Evolutionary conservation across 2,329 filamentous ascomycete genomes (phyloP).

Genomic region (Talaromyces sp.): DNA sequence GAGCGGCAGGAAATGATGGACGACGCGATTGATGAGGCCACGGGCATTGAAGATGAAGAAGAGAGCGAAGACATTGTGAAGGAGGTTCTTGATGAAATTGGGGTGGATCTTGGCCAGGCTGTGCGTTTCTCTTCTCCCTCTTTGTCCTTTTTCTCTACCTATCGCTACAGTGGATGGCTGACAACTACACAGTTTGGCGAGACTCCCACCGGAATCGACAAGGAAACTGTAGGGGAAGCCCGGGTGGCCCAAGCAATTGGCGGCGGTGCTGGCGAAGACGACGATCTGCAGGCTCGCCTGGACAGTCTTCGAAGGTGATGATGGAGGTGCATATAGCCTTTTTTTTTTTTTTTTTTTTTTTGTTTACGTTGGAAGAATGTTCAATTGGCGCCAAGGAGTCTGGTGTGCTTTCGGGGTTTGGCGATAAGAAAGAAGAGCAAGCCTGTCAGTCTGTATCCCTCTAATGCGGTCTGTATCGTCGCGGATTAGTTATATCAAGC

Average conservation of each 20-base stretch:
- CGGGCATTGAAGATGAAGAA: slow-evolving; percentile 83
- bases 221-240: slow-evolving; percentile 63
- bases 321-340: not conserved
- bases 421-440: not conserved
- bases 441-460: not conserved
- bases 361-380: not conserved
- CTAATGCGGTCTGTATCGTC: not conserved
- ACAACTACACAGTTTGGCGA: slow-evolving; percentile 67
- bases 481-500: not conserved
- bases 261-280: slow-evolving; percentile 57
- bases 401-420: not conserved
- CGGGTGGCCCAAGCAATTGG: slow-evolving; percentile 79
- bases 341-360: no score
- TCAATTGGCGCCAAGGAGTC: not conserved
- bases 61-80: slow-evolving; percentile 96
- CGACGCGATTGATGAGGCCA: slow-evolving; percentile 94
- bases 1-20: slow-evolving; percentile 99
- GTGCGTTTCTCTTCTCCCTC: slow-evolving; percentile 51
- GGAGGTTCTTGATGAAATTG: slow-evolving; percentile 93
- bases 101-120: slow-evolving; percentile 81
- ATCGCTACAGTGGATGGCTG: slow-evolving; percentile 11
- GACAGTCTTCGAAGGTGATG: slow-evolving; percentile 66
- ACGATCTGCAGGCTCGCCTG: slow-evolving; percentile 87
- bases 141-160: not conserved
- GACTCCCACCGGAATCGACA: slow-evolving; percentile 78